Evolutionary conservation across 768 basidiomycete species (phyloP).

Genomic region (Termitomyces sp.): DNA sequence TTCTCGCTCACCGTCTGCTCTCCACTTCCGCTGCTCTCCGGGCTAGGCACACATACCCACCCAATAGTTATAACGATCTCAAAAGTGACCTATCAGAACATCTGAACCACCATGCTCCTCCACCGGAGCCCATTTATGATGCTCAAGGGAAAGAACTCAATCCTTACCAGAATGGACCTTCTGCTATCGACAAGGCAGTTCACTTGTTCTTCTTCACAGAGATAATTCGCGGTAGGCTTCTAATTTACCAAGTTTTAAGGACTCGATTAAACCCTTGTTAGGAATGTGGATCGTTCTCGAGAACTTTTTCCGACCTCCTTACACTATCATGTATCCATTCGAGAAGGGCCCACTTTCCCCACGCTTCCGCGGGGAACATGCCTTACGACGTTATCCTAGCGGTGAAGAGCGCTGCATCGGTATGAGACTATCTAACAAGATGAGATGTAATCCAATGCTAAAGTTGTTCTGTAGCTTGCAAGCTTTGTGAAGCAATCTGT

Average conservation of each 20-base stretch:
- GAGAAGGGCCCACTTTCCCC: constrained; percentile 98
- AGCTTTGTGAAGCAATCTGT: constrained; percentile 98
- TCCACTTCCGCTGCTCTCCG: constrained; percentile 35
- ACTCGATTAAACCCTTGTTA: constrained; percentile 25
- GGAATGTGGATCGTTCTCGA: constrained; percentile 98
- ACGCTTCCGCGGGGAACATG: constrained; percentile 98
- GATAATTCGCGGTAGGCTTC: constrained; percentile 81
- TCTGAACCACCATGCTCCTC: constrained; percentile 17
- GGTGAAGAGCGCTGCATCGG: constrained; percentile 99
- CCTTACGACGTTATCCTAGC: constrained; percentile 90
- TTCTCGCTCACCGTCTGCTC: constrained; percentile 45
- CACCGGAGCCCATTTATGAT: constrained; percentile 21
- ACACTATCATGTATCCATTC: constrained; percentile 97
- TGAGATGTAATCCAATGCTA: constrained; percentile 1
- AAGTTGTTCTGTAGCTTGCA: constrained; percentile 64
- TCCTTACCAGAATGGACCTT: constrained; percentile 74
- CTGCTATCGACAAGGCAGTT: constrained; percentile 93
- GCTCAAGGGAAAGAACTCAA: constrained; percentile 51
- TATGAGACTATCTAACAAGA: constrained; percentile 30
- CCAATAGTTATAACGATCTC: constrained; percentile 25
- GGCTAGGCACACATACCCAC: constrained; percentile 28
- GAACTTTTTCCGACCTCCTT: constrained; percentile 90
- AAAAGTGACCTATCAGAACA: constrained; percentile 31
- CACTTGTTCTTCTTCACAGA: constrained; percentile 99
- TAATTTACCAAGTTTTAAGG: not conserved